These are phyloP conservation scores for Brassica carinata DNA, from an alignment of 345 rosid species.

Conservation along the genomic window DNA sequence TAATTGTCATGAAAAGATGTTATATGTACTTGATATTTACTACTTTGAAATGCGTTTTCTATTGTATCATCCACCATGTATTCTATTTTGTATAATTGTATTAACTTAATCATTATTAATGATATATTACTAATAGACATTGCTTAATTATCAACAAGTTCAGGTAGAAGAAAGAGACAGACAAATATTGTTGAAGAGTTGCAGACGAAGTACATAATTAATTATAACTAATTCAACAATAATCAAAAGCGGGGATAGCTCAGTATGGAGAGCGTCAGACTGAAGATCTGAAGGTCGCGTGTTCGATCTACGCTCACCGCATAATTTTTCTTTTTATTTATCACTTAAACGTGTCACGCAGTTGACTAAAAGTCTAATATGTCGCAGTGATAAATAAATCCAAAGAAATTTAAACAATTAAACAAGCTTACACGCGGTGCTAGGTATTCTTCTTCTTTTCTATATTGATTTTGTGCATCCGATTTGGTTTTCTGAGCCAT, in stretches of 20 bases:
- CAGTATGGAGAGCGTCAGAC: slow-evolving; percentile 94
- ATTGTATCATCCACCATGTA: slow-evolving; percentile 4
- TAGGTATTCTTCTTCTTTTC: too few relatives aligned
- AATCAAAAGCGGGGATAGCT: slow-evolving; percentile 64
- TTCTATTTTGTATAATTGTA: slow-evolving; percentile 3
- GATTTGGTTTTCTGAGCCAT: too few relatives aligned
- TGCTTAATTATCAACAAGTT: not conserved
- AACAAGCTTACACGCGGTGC: too few relatives aligned
- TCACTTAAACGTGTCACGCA: not conserved
- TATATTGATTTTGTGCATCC: too few relatives aligned
- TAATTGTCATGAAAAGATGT: not conserved
- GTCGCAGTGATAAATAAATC: too few relatives aligned
- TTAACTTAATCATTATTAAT: slow-evolving; percentile 19
- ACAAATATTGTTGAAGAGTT: not conserved
- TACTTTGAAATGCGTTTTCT: slow-evolving; percentile 15
- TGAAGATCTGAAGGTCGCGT: slow-evolving; percentile 98
- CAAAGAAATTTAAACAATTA: too few relatives aligned
- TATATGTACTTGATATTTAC: not conserved
- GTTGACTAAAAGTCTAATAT: slow-evolving; percentile 17
- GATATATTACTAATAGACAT: not conserved
- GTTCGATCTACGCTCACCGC: slow-evolving; percentile 98
- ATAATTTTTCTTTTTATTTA: not conserved
- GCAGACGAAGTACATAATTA: not conserved
- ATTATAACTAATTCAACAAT: not conserved
- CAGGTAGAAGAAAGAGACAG: not conserved